Base-by-base conservation (phyloP, 805 yeast genomes). In the Ascoidea tarda region DNA sequence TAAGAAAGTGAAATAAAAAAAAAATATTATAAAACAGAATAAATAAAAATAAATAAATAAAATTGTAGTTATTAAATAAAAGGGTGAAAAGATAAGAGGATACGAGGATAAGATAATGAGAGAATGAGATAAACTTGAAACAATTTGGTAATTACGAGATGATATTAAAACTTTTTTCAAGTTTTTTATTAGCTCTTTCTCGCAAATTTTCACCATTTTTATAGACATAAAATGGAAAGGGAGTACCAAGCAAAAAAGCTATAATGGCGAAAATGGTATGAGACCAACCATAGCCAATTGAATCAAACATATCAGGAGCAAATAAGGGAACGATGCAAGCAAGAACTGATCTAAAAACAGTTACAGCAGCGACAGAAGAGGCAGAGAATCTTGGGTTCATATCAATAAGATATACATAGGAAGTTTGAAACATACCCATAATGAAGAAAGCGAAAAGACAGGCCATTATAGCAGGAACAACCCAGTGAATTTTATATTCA, bases 271-370 rank as follows among this genome's bases (percentile, higher is more conserved):
- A 78, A 59, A 83, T 62, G 0, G 85, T 76, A 60, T 78, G 77
- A 31, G 86, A 86, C 88, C 87, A 82, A 5, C 86, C 87, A 58
- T 80, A 81, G 16, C 82, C 82, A 49, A 84, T 63, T 21, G 57
- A 59, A 8, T 54, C 63, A 62, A 79, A 84, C 82, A 83, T 76
- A 6, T 73, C 66, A 6, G 70, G 64, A 2, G 84, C 85, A 63
- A 81, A 80, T 47, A 82, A 66, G 5, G 89, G 93, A 68, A 84
- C 82, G 8, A 76, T 70, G 52, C 81, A 84, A 1, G 89, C 91
- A 60, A 84, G 73, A 48, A 75, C 63, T 4, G 87, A 79, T 59
- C 93, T 70, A 59, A 80, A 75, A 55, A 83, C 75, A 0, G 87
- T 79, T 3, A 83, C 84, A 0, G 87, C 84, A 0, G 84, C 84